Evolutionary conservation across 2,329 filamentous ascomycete species (phyloP).

Genomic region (Diaporthe amygdali): DNA sequence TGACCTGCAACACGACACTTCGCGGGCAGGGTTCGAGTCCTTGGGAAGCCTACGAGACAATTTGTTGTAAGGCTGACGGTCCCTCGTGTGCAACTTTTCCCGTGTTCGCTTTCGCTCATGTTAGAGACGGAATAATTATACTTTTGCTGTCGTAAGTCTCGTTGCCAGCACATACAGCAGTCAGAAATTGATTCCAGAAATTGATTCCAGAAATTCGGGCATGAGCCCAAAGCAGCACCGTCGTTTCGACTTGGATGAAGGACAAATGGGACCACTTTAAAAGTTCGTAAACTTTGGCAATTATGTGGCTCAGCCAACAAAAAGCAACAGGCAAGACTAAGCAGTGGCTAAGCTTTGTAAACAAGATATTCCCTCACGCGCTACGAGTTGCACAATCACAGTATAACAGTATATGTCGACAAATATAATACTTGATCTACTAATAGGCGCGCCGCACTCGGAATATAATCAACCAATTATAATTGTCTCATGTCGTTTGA

Average conservation of each 20-base stretch:
- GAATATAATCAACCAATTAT: neutral
- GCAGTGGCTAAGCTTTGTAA: neutral
- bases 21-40: neutral
- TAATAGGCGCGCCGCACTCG: neutral
- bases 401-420: neutral
- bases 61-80: neutral
- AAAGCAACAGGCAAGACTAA: neutral
- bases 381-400: neutral
- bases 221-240: neutral
- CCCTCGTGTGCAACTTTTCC: neutral
- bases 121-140: neutral
- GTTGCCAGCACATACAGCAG: neutral
- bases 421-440: neutral
- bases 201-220: neutral
- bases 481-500: neutral
- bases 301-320: neutral
- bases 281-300: neutral
- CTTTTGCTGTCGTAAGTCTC: neutral
- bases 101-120: constrained; percentile 11
- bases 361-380: neutral
- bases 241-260: neutral
- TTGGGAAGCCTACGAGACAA: neutral
- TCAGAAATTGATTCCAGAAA: neutral
- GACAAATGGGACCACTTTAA: neutral
- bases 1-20: neutral